Percentiles rank a stretch among this genome's conserved stretches.
These are phyloP conservation scores for Cercospora sojina DNA, from an alignment of 2,329 filamentous ascomycete species.

Conservation along the genomic window DNA sequence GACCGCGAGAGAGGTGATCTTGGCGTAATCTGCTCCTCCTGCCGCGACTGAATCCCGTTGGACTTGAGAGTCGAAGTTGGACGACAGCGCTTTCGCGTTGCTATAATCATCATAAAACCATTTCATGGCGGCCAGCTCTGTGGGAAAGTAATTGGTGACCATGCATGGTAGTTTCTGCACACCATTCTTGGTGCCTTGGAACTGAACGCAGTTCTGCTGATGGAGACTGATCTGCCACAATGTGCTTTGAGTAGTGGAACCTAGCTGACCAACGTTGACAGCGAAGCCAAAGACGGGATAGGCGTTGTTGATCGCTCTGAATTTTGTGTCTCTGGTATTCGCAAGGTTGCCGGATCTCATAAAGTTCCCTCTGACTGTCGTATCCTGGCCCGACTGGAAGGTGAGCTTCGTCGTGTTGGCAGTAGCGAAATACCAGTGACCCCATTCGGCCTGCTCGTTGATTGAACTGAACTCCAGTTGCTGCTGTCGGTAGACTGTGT, in stretches of 20 bases:
- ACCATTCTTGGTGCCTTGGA: conserved; percentile 40
- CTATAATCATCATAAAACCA: conserved; percentile 53
- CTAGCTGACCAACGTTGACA: conserved; percentile 50
- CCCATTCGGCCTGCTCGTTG: conserved; percentile 53
- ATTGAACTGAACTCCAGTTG: conserved; percentile 46
- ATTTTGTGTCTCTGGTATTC: conserved; percentile 49
- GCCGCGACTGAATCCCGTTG: conserved; percentile 47
- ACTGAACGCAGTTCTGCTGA: conserved; percentile 54
- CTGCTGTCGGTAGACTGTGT: conserved; percentile 34
- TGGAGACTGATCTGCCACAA: conserved; percentile 54
- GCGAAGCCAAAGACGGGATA: conserved; percentile 57
- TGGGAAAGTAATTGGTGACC: conserved; percentile 53
- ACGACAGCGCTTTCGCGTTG: conserved; percentile 39
- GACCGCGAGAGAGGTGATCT: conserved; percentile 51
- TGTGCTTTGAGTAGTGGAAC: conserved; percentile 38
- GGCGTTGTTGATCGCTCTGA: conserved; percentile 47
- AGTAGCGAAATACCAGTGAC: conserved; percentile 55
- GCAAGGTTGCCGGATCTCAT: conserved; percentile 44
- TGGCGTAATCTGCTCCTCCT: conserved; percentile 50
- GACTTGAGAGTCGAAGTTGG: conserved; percentile 47
- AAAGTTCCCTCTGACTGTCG: conserved; percentile 50
- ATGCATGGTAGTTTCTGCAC: conserved; percentile 46
- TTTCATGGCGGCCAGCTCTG: conserved; percentile 47
- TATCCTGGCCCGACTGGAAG: conserved; percentile 49
- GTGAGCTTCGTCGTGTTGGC: conserved; percentile 44